Percentiles rank a stretch among this genome's conserved stretches.
Evolutionary conservation across 2,329 filamentous ascomycete genomes (phyloP).

Genomic region (Claviceps maximensis): DNA sequence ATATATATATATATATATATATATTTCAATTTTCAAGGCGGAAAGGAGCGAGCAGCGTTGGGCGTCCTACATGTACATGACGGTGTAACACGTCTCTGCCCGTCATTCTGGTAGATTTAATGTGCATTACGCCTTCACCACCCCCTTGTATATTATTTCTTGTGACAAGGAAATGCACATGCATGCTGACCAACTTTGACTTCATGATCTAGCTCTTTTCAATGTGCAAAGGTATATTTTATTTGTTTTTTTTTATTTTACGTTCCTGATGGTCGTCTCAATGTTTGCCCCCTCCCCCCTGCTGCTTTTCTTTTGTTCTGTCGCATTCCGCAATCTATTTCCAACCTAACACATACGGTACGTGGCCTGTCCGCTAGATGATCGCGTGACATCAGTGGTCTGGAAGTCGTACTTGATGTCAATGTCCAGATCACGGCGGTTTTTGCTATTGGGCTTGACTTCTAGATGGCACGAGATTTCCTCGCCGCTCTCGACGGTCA

Average conservation of each 20-base stretch:
- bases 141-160: too few species aligned
- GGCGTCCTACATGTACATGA: too few species aligned
- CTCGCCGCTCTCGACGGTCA: conserved; percentile 85
- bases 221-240: background rate
- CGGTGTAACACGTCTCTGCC: too few species aligned
- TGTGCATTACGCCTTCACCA: too few species aligned
- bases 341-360: conserved; percentile 64
- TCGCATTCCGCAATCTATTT: background rate
- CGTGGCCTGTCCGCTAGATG: conserved; percentile 53
- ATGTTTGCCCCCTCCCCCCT: background rate
- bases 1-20: too few species aligned
- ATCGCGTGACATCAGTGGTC: conserved; percentile 58
- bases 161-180: too few species aligned
- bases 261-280: background rate
- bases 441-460: conserved; percentile 86
- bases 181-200: too few species aligned
- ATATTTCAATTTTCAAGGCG: too few species aligned
- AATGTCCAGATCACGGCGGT: conserved; percentile 90
- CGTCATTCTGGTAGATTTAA: too few species aligned
- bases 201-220: background rate
- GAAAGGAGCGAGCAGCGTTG: too few species aligned
- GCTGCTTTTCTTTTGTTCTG: background rate
- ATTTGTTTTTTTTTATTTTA: background rate
- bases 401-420: conserved; percentile 70
- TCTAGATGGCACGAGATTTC: conserved; percentile 58